These are phyloP conservation scores for Botrytis byssoidea DNA, from an alignment of 2,329 filamentous ascomycete genomes.

Conservation along the genomic window DNA sequence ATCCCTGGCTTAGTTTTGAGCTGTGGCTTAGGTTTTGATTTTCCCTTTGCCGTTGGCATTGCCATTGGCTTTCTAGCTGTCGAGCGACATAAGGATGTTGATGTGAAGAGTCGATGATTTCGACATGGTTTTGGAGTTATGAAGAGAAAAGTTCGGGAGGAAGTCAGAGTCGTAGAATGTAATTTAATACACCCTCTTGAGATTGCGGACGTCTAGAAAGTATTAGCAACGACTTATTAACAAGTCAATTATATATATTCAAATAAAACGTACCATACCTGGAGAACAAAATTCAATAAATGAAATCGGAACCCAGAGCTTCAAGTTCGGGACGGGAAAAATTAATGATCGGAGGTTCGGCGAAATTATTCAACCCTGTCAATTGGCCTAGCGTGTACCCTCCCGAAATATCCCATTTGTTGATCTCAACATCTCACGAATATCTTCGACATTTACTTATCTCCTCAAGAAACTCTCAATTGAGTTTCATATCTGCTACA, in stretches of 20 bases:
- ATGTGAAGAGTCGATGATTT: slow-evolving; percentile 29
- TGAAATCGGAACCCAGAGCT: background rate
- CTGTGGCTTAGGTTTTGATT: slow-evolving; percentile 14
- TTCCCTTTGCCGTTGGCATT: slow-evolving; percentile 4
- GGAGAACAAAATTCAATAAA: background rate
- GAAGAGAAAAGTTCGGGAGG: slow-evolving; percentile 21
- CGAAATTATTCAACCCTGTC: slow-evolving; percentile 18
- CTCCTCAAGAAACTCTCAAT: slow-evolving; percentile 32
- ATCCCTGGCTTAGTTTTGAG: slow-evolving; percentile 12
- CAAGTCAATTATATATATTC: background rate
- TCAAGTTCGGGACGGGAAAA: slow-evolving; percentile 23
- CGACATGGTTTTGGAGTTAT: slow-evolving; percentile 22
- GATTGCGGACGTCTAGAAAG: slow-evolving; percentile 40
- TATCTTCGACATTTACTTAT: slow-evolving; percentile 25
- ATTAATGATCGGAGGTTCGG: slow-evolving; percentile 28
- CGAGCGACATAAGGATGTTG: slow-evolving; percentile 28
- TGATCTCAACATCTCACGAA: slow-evolving; percentile 25
- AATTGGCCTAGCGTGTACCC: slow-evolving; percentile 19
- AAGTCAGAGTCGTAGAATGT: slow-evolving; percentile 26
- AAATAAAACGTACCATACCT: slow-evolving; percentile 23
- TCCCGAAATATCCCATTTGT: slow-evolving; percentile 27
- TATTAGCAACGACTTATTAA: slow-evolving; percentile 21
- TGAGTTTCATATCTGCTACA: slow-evolving; percentile 32
- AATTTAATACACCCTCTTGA: slow-evolving; percentile 38
- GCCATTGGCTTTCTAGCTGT: slow-evolving; percentile 23